Evolutionary conservation across 2,329 filamentous ascomycete species (phyloP).

Genomic region (Aspergillus novoparasiticus): DNA sequence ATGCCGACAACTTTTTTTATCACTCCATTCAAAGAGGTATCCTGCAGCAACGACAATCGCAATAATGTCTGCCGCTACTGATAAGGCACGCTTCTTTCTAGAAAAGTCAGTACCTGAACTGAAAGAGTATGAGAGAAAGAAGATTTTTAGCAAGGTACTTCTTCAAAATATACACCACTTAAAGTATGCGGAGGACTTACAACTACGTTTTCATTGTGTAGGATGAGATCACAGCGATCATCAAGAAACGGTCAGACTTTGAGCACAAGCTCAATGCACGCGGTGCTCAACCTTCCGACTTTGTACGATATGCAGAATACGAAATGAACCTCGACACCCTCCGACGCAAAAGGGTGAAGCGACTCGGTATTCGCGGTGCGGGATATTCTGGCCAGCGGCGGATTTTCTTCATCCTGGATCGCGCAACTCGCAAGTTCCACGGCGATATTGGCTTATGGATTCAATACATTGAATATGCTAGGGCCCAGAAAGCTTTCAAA

Average conservation of each 20-base stretch:
- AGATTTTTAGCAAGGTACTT: conserved; percentile 78
- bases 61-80: conserved; percentile 78
- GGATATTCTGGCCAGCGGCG: conserved; percentile 75
- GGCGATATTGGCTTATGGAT: conserved; percentile 83
- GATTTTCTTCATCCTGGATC: conserved; percentile 86
- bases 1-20: conserved; percentile 36
- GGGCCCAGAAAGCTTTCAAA: conserved; percentile 65
- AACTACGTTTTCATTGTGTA: conserved; percentile 38
- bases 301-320: conserved; percentile 77
- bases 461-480: conserved; percentile 82
- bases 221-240: conserved; percentile 88
- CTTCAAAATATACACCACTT: not conserved
- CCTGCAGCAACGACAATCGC: conserved; percentile 9
- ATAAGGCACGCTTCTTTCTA: conserved; percentile 93
- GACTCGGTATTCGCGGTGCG: conserved; percentile 74
- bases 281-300: conserved; percentile 75
- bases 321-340: conserved; percentile 71
- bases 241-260: conserved; percentile 87
- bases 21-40: conserved; percentile 21
- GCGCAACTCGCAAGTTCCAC: conserved; percentile 80
- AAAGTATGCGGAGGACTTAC: conserved; percentile 10
- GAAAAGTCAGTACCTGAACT: conserved; percentile 91
- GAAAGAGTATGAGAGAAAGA: conserved; percentile 87
- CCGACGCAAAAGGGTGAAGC: conserved; percentile 78
- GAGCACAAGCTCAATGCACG: conserved; percentile 88